Base-by-base conservation (phyloP, 2,329 filamentous ascomycete species). In the Xylariaceae sp. region DNA sequence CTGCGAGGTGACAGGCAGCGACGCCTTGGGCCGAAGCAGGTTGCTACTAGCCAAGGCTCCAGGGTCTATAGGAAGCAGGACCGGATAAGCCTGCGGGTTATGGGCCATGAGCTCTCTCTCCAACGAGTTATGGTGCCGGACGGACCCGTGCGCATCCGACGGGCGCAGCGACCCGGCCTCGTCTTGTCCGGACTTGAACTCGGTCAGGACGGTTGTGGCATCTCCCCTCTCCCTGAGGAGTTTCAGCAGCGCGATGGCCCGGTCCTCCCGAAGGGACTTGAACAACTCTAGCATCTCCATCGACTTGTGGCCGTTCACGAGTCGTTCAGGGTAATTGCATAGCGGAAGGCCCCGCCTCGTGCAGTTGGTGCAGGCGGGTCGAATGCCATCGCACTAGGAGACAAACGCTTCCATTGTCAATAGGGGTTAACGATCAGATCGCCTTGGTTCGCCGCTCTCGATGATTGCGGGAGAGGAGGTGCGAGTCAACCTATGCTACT, bases 261-360 rank as follows among this genome's bases (percentile, higher is more conserved):
- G 47, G 0, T 40, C 12, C 9, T 50, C 38, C 0, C 56, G 44
- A 2, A 55, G 32, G 12, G 44, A 38, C 23, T 47, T 50, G 3
- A 61, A 35, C 2, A 56, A 44, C 8, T 53, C 45, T 4, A 59
- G 27, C 2, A 61, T 14, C 27, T 61, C 57, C 2, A 47, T 33
- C 9, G 38, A 37, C 17, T 47, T 46, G 3, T 42, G 46, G 8
- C 40, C 44, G 12, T 46, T 35, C 18, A 46, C 41, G 13, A 39
- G 18, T 30, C 40, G 42, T 15, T 52, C 52, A 5, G 43, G 27
- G 18, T 52, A 52, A 6, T 44, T 12, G 19, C 52, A 54, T 6
- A 6, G 12, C 5, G 16, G 3, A 13, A 36, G 12, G 2, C 40
- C 43, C 18, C 52, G 49, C 34, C 38, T 50, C 6, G 23, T 9